These are phyloP conservation scores for Agaricus bisporus DNA, from an alignment of 768 basidiomycete species.

Conservation along the genomic window DNA sequence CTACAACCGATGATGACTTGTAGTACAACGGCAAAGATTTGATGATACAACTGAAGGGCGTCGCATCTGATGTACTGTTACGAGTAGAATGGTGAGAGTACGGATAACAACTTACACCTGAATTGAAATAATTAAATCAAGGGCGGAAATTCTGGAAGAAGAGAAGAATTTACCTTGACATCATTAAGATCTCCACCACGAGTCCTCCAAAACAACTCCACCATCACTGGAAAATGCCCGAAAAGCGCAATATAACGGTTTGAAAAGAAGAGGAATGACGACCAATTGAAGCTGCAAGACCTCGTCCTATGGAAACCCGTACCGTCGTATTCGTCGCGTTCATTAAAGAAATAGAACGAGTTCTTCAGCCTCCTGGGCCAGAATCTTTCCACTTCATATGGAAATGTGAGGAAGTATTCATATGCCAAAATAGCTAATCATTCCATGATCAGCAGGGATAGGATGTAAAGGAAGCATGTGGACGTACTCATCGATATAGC, in stretches of 20 bases:
- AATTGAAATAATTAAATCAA: too few species aligned
- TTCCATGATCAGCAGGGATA: neutral
- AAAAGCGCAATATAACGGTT: constrained; percentile 37
- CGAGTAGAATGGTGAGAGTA: too few species aligned
- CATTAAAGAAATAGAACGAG: neutral
- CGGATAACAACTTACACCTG: too few species aligned
- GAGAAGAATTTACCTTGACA: too few species aligned
- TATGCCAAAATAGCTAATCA: constrained; percentile 1
- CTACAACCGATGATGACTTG: constrained; percentile 33
- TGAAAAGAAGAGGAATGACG: constrained; percentile 31
- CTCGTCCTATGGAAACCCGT: too few species aligned
- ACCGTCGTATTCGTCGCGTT: too few species aligned
- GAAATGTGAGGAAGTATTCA: constrained; percentile 4
- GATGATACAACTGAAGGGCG: constrained; percentile 20
- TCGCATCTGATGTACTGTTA: constrained; percentile 17
- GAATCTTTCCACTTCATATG: constrained; percentile 2
- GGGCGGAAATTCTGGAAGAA: too few species aligned
- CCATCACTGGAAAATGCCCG: constrained; percentile 30
- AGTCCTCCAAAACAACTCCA: constrained; percentile 26
- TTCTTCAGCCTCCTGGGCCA: neutral
- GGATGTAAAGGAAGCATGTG: neutral
- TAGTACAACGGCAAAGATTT: constrained; percentile 25
- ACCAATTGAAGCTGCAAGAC: constrained; percentile 22
- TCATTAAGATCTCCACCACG: too few species aligned
- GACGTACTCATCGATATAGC: constrained; percentile 2